Evolutionary conservation across 345 rosid genomes (phyloP).

Genomic region (Brassica rapa): DNA sequence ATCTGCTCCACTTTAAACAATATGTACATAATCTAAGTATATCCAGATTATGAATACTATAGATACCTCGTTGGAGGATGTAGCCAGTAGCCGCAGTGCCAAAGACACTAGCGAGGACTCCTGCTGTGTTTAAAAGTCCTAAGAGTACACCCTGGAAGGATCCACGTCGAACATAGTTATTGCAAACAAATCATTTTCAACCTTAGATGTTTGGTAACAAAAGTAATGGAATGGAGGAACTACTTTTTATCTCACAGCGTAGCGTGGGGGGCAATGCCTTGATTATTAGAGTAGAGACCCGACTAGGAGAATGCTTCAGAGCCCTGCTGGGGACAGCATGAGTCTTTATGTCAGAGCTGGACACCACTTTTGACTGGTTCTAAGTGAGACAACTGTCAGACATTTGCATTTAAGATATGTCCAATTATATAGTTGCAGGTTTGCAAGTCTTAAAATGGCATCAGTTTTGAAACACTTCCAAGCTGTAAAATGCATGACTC

Average conservation of each 20-base stretch:
- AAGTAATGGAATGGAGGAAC: background rate
- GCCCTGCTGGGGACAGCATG: constrained; percentile 56
- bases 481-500: too few relatives aligned
- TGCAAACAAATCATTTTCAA: constrained; percentile 20
- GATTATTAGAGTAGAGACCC: constrained; percentile 96
- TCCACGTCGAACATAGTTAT: constrained; percentile 17
- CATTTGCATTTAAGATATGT: constrained; percentile 22
- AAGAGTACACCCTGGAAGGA: constrained; percentile 78
- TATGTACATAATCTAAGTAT: background rate
- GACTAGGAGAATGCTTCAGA: constrained; percentile 96
- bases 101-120: constrained; percentile 92
- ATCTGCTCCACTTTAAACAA: background rate
- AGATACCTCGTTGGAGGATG: constrained; percentile 80
- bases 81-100: constrained; percentile 97
- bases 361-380: constrained; percentile 5
- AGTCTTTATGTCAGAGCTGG: constrained; percentile 28
- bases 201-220: background rate
- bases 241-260: constrained; percentile 62
- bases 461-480: background rate
- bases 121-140: constrained; percentile 93
- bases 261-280: constrained; percentile 90
- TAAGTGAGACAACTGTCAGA: constrained; percentile 32
- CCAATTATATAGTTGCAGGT: constrained; percentile 12
- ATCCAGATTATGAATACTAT: background rate
- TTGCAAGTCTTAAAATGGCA: background rate